Percentiles rank a stretch among this genome's conserved stretches.
phyloP scores from a whole-genome alignment of 1,139 yeast genomes.

The Schwanniomyces etchellsii region DNA sequence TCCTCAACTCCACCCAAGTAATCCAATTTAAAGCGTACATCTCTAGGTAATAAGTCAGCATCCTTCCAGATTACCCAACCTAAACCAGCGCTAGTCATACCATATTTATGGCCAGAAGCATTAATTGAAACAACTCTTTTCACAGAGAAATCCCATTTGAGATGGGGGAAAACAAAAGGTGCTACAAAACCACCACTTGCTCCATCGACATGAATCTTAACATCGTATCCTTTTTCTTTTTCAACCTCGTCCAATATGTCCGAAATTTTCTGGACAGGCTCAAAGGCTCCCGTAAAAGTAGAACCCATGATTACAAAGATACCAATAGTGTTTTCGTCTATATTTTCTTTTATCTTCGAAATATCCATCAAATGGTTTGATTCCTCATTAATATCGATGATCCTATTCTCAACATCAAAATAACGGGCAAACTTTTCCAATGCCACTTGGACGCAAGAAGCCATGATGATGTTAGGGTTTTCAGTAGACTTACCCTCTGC shows the following conservation, averaged over 20 bases:
- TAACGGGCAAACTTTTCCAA: constrained; percentile 90
- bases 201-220: constrained; percentile 90
- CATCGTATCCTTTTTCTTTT: constrained; percentile 56
- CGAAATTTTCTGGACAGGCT: constrained; percentile 60
- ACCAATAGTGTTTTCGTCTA: constrained; percentile 93
- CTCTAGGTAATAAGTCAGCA: constrained; percentile 56
- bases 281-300: constrained; percentile 91
- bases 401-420: constrained; percentile 83
- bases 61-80: constrained; percentile 92
- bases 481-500: constrained; percentile 54
- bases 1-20: constrained; percentile 89
- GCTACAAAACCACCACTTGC: constrained; percentile 90
- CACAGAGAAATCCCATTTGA: constrained; percentile 77
- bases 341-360: constrained; percentile 49
- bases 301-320: constrained; percentile 85
- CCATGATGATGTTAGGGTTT: constrained; percentile 86
- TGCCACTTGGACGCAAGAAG: constrained; percentile 93
- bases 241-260: constrained; percentile 63
- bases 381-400: constrained; percentile 57
- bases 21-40: constrained; percentile 69
- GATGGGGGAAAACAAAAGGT: constrained; percentile 71
- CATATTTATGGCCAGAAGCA: constrained; percentile 94
- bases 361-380: constrained; percentile 64
- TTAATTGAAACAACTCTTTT: constrained; percentile 79
- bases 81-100: constrained; percentile 82